A percentile compares a stretch with the other conserved stretches of the same genome.
These are phyloP conservation scores for Geranomyces michiganensis DNA, from an alignment of 192 early-diverging fungal species.

Conservation along the genomic window DNA sequence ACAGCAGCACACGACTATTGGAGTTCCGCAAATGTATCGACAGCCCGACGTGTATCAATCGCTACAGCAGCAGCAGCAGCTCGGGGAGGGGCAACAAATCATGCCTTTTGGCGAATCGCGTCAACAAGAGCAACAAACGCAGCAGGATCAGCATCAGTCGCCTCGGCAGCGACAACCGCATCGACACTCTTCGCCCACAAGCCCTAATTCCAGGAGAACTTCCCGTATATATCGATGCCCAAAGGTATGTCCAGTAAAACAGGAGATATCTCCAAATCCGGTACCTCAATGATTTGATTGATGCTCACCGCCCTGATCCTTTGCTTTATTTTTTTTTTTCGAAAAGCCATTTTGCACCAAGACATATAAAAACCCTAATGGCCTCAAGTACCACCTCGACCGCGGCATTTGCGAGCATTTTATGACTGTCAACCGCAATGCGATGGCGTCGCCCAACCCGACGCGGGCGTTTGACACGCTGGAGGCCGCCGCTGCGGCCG, in stretches of 20 bases:
- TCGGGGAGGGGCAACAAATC: background rate
- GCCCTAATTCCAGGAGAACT: background rate
- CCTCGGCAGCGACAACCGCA: too few relatives aligned
- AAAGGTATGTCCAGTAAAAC: background rate
- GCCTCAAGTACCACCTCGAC: conserved; percentile 93
- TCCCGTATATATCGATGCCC: background rate
- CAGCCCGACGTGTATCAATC: background rate
- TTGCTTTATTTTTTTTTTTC: conserved; percentile 22
- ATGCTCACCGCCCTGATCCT: background rate
- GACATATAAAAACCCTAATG: conserved; percentile 95
- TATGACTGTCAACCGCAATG: background rate
- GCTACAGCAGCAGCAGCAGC: conserved; percentile 2
- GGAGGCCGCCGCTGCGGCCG: conserved; percentile 66
- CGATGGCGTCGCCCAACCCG: background rate
- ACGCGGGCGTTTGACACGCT: conserved; percentile 57
- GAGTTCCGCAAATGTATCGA: too few relatives aligned
- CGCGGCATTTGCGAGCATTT: conserved; percentile 59
- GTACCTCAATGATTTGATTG: too few relatives aligned
- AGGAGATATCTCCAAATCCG: background rate
- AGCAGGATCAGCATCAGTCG: too few relatives aligned
- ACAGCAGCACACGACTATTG: too few relatives aligned
- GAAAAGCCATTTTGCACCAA: conserved; percentile 37
- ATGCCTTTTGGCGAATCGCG: too few relatives aligned
- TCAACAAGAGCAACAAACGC: too few relatives aligned
- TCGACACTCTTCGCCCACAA: background rate